Conservation (phyloP, 352 stramenopile species). For the Pythium biforme region DNA sequence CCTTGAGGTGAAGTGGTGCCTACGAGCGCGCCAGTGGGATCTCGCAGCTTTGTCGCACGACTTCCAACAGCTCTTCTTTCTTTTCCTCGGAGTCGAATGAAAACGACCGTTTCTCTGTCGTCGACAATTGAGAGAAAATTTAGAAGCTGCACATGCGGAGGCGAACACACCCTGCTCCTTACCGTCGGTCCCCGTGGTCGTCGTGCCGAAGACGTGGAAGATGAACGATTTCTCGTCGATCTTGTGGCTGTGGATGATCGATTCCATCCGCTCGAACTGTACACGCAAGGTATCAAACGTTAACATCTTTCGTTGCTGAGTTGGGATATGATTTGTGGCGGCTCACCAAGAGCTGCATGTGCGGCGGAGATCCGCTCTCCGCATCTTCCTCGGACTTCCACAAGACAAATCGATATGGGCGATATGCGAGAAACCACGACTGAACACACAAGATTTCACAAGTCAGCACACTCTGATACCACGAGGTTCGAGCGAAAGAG, state of each 20-base stretch:
- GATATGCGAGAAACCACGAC: slow-evolving; percentile 45
- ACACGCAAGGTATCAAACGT: no score
- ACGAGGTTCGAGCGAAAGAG: neutral
- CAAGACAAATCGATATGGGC: slow-evolving; percentile 70
- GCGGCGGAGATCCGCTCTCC: slow-evolving; percentile 46
- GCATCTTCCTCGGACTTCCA: slow-evolving; percentile 81
- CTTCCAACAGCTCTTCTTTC: slow-evolving; percentile 47
- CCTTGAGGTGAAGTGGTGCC: neutral
- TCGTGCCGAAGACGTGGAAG: slow-evolving; percentile 63
- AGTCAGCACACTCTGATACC: slow-evolving; percentile 1
- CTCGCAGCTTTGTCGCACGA: slow-evolving; percentile 47
- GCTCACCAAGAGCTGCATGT: slow-evolving; percentile 63
- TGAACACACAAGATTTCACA: neutral
- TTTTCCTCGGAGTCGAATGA: slow-evolving; percentile 52
- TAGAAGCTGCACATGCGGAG: no score
- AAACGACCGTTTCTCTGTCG: slow-evolving; percentile 76
- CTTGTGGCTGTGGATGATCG: slow-evolving; percentile 58
- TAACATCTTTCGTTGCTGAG: neutral
- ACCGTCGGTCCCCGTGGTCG: slow-evolving; percentile 52
- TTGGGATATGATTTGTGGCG: neutral
- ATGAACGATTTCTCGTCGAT: slow-evolving; percentile 59
- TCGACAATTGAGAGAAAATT: no score
- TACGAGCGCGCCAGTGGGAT: neutral
- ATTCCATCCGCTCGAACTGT: slow-evolving; percentile 67
- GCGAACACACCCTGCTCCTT: no score